A percentile compares a stretch with the other conserved stretches of the same genome.
Conservation (phyloP, 2,329 filamentous ascomycete genomes). For the Cladosporium phlei region DNA sequence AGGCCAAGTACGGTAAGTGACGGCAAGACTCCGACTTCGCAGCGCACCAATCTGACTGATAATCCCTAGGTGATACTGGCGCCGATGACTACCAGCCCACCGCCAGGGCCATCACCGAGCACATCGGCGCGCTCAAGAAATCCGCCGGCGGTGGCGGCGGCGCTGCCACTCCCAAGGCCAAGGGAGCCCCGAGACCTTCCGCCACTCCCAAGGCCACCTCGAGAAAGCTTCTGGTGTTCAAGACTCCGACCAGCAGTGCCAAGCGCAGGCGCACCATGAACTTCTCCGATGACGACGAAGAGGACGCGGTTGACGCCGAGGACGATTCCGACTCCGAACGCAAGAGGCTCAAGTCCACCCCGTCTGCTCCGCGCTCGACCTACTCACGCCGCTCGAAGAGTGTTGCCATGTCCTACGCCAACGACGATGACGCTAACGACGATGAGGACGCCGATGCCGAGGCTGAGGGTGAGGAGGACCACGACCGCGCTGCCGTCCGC, state of each 20-base stretch:
- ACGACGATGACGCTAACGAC: constrained; percentile 4
- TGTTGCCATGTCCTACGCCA: constrained; percentile 12
- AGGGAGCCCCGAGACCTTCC: constrained; percentile 5
- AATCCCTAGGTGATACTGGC: too few relatives aligned
- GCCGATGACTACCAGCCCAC: background rate
- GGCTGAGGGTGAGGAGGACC: too few relatives aligned
- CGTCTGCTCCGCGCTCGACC: constrained; percentile 12
- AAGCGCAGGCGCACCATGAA: constrained; percentile 16
- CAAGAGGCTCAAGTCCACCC: constrained; percentile 11
- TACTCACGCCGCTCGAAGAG: constrained; percentile 17
- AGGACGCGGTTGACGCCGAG: constrained; percentile 21
- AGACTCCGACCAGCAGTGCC: constrained; percentile 14
- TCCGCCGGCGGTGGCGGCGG: background rate
- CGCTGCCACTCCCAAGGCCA: background rate
- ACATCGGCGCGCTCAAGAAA: constrained; percentile 19
- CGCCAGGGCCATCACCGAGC: constrained; percentile 21
- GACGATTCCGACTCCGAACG: constrained; percentile 24
- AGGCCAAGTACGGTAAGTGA: constrained; percentile 15
- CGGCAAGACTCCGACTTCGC: too few relatives aligned
- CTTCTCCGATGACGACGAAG: constrained; percentile 15
- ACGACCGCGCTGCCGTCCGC: too few relatives aligned
- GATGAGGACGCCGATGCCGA: constrained; percentile 2
- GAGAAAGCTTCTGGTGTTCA: background rate
- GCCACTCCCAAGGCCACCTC: constrained; percentile 11
- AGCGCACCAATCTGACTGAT: too few relatives aligned